Conservation (phyloP, 345 rosid genomes). For the Capsella bursapastoris region DNA sequence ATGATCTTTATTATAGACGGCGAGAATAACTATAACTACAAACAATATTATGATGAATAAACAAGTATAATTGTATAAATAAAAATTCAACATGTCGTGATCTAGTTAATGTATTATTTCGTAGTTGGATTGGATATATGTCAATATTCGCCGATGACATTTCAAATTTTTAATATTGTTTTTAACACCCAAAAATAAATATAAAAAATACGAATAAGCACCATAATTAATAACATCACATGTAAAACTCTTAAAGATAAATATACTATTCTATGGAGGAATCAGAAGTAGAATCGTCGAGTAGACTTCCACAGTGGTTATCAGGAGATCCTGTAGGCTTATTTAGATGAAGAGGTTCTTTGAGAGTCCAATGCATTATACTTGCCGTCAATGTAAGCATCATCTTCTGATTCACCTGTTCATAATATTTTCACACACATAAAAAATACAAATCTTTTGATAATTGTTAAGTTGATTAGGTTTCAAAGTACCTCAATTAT, state of each 20-base stretch:
- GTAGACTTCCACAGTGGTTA: constrained; percentile 61
- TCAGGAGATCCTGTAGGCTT: constrained; percentile 67
- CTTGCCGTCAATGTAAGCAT: constrained; percentile 91
- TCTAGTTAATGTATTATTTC: background rate
- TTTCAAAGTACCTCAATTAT: constrained; percentile 71
- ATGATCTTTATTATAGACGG: too few species aligned
- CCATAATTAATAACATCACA: constrained; percentile 1
- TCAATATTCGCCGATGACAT: constrained; percentile 7
- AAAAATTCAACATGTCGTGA: too few species aligned
- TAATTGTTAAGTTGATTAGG: background rate
- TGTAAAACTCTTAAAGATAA: background rate
- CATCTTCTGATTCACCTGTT: constrained; percentile 98
- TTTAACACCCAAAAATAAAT: constrained; percentile 22
- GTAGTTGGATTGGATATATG: background rate
- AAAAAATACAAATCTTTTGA: background rate
- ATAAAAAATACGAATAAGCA: background rate
- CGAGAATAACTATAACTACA: too few species aligned
- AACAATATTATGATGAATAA: too few species aligned
- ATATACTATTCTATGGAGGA: constrained; percentile 64
- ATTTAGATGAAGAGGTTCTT: constrained; percentile 67
- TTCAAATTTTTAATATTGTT: constrained; percentile 20
- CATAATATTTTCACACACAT: background rate
- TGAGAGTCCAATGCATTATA: constrained; percentile 90
- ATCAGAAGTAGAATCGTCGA: constrained; percentile 79
- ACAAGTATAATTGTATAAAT: too few species aligned